Base-by-base conservation (phyloP, 2,329 filamentous ascomycete species). In the Elsinoe batatas region DNA sequence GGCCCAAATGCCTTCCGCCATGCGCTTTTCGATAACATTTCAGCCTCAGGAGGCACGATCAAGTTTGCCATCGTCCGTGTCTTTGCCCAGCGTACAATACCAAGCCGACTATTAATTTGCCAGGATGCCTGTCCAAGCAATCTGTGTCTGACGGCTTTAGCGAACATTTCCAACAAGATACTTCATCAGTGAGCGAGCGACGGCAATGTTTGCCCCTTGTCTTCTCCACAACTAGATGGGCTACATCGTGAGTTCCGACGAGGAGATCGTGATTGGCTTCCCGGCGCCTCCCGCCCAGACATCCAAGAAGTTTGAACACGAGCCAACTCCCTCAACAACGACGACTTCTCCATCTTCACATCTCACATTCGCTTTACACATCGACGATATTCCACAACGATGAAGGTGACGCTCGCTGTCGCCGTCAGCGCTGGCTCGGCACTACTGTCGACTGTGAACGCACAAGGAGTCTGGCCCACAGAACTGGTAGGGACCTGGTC, bases 401-500 rank as follows among this genome's bases (percentile, higher is more conserved):
- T 58, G 57, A 56, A 47, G 44, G 35, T 47, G 13, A 32, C 49
- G 15, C 22, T 56, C 20, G 20, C 59, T 61, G 70, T 66, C 61
- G 62, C 74, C 58, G 64, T 76, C 36, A 59, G 60, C 50, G 64
- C 69, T 42, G 66, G 69, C 57, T 65, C 69, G 49, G 68, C 70
- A 51, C 70, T 74, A 32, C 68, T 65, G 62, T 67, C 56, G 12
- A 26, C 53, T 13, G 40, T 44, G 2, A 35, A 43, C 20, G 53
- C 53, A 46, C 53, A 55, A 20, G 37, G 38, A 50, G 30, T 60
- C 40, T 63, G 58, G 42, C 64, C 65, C 17, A 49, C 51, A 36
- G 72, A 77, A 59, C 70, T 87, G 32, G 76, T 81, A n/a, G 84
- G 84, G 57, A 88, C 84, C 57, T 88, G 84, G 84, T 79, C 80